A percentile compares a stretch with the other conserved stretches of the same genome.
Conservation (phyloP, 108 stramenopile genomes). For the Cyclostephanos tholiformis region DNA sequence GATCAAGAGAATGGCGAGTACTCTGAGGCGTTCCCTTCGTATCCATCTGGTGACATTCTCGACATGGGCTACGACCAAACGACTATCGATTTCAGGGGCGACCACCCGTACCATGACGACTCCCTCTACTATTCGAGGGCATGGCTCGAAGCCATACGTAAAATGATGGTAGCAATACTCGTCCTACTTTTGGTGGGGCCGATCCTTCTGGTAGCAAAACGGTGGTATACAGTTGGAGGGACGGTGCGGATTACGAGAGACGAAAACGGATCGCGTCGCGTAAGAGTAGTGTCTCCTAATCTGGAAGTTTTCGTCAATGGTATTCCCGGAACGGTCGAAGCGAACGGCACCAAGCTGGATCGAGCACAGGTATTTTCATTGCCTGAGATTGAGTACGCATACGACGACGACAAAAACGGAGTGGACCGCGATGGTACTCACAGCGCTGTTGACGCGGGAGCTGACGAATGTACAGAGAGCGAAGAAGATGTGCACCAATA, state of each 20-base stretch:
- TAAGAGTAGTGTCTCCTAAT: conserved; percentile 36
- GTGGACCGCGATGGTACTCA: neutral
- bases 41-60: neutral
- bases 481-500: conserved; percentile 4
- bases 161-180: conserved; percentile 36
- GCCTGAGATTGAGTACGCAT: conserved; percentile 31
- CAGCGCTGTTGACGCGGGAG: neutral
- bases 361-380: conserved; percentile 43
- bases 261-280: conserved; percentile 33
- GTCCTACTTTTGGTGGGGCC: conserved; percentile 32
- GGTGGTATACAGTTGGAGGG: conserved; percentile 42
- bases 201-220: conserved; percentile 19
- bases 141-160: conserved; percentile 38
- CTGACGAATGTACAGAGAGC: neutral
- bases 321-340: conserved; percentile 26
- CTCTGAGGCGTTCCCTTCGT: neutral
- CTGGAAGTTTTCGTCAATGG: conserved; percentile 38
- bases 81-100: neutral
- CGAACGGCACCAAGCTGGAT: conserved; percentile 44
- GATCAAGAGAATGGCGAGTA: neutral
- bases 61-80: neutral
- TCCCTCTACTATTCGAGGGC: conserved; percentile 2
- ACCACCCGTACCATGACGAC: neutral
- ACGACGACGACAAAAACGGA: conserved; percentile 2
- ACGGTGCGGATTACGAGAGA: conserved; percentile 31